Percentiles rank a stretch among this genome's conserved stretches.
These are phyloP conservation scores for Staphylotrichum tortipilum DNA, from an alignment of 495 filamentous ascomycete species.

Conservation along the genomic window DNA sequence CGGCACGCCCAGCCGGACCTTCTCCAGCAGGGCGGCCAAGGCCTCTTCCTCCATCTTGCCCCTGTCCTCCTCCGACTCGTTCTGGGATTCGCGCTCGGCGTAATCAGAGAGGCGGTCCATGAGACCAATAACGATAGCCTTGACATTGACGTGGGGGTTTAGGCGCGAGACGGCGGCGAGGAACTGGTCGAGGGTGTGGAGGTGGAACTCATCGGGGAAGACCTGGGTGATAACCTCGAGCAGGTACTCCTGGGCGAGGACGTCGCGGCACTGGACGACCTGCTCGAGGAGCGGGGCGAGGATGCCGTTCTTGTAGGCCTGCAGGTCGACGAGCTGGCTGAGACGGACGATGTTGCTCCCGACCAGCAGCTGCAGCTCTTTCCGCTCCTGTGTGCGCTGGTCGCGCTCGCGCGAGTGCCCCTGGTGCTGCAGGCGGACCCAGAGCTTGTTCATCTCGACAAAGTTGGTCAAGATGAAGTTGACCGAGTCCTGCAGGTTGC, in stretches of 20 bases:
- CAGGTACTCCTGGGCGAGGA: constrained; percentile 93
- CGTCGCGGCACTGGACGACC: constrained; percentile 95
- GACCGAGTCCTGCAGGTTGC: constrained; percentile 93
- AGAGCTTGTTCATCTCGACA: constrained; percentile 99
- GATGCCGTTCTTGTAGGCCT: constrained; percentile 85
- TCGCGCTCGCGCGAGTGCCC: constrained; percentile 93
- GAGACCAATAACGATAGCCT: constrained; percentile 93
- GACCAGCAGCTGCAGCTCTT: constrained; percentile 89
- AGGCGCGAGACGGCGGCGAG: constrained; percentile 83
- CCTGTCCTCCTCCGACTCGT: constrained; percentile 58
- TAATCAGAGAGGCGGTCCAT: constrained; percentile 96
- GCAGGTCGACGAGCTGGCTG: constrained; percentile 91
- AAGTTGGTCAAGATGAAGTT: constrained; percentile 97
- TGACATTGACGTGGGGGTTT: constrained; percentile 93
- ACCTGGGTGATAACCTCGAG: constrained; percentile 97
- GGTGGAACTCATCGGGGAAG: constrained; percentile 96
- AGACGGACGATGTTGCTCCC: constrained; percentile 92
- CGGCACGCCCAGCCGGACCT: constrained; percentile 62
- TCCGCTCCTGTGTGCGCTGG: constrained; percentile 82
- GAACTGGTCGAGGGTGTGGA: constrained; percentile 91
- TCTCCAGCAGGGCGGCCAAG: constrained; percentile 63
- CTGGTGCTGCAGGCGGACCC: constrained; percentile 95
- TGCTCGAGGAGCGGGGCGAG: constrained; percentile 85
- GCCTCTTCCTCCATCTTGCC: constrained; percentile 78
- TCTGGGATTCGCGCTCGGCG: constrained; percentile 76